Evolutionary conservation across 2,329 filamentous ascomycete species (phyloP).

Genomic region (Thielaviopsis euricoi): DNA sequence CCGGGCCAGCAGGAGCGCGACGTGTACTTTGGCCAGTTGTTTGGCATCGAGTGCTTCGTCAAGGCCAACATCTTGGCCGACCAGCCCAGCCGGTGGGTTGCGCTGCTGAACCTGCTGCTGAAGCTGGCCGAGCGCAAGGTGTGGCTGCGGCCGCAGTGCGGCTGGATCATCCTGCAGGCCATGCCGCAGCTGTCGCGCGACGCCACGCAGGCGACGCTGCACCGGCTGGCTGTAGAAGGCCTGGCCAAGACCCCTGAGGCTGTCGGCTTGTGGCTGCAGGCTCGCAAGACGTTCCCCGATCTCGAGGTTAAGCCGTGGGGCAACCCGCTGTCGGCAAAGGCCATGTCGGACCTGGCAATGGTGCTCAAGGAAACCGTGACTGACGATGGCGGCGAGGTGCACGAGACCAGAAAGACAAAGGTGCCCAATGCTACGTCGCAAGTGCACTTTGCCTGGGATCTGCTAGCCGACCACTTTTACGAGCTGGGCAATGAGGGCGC

Average conservation of each 20-base stretch:
- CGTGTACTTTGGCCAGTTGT: conserved; percentile 68
- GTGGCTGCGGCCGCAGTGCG: conserved; percentile 81
- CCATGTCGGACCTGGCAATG: conserved; percentile 52
- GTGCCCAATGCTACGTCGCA: conserved; percentile 65
- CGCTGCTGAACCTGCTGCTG: conserved; percentile 56
- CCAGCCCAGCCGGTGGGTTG: conserved; percentile 38
- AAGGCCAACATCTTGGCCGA: conserved; percentile 58
- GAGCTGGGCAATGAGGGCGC: conserved; percentile 21
- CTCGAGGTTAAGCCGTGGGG: conserved; percentile 57
- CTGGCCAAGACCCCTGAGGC: conserved; percentile 73
- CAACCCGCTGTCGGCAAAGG: conserved; percentile 55
- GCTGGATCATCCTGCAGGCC: conserved; percentile 62
- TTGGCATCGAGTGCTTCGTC: conserved; percentile 74
- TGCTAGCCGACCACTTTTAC: conserved; percentile 46
- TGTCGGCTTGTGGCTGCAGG: conserved; percentile 70
- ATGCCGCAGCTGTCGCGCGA: conserved; percentile 43
- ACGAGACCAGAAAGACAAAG: conserved; percentile 28
- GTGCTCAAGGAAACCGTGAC: conserved; percentile 59
- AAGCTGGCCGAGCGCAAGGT: conserved; percentile 64
- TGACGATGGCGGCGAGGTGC: conserved; percentile 25
- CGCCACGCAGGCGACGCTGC: conserved; percentile 44
- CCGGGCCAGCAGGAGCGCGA: conserved; percentile 67
- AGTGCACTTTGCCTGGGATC: conserved; percentile 75
- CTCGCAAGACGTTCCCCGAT: conserved; percentile 45
- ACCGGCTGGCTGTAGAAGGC: conserved; percentile 44